Evolutionary conservation across 805 yeast genomes (phyloP), one percentile per base, ranked within the genome.

Genomic region (Cyberlindnera xylosilytica): DNA sequence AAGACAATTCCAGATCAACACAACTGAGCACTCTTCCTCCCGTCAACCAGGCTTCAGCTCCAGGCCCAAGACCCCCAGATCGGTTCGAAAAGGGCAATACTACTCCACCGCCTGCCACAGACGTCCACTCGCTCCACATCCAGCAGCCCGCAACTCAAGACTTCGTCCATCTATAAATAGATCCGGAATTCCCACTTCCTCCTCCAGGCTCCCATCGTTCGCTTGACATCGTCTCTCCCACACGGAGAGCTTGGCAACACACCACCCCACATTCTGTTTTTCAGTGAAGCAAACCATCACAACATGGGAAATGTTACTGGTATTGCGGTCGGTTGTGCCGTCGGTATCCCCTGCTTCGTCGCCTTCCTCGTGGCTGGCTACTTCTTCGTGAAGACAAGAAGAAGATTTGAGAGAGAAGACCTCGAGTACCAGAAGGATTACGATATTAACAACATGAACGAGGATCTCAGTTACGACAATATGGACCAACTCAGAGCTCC

Each of bases 321-420:
- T 2, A 46, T 68, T 8, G 74, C 78, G 2, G 79, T 74, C 3
- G 79, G 79, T 2, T 68, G 76, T 47, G 76, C 79, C 3, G 74
- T 76, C 4, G 80, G 79, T 26, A 63, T 76, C 19, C 81, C 81
- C 1, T 52, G 66, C n/a, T 67, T 64, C 4, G 47, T 72, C 9
- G 69, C 71, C 1, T 11, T 69, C 1, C 15, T 64, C 0, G 59
- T 72, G 3, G 63, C 70, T 0, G 24, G 61, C 3, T 47, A 47
- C 10, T 64, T 71, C 42, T 68, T 73, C 68, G 44, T 57, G 23
- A 62, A 70, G 34, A 65, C 69, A 41, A 69, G 63, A 42, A 51
- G 59, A 43, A 61, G 68, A 34, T 58, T 65, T 29, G 63, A 61
- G 36, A 53, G 54, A 36, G 80, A 75, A 43, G 64, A 60, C 32